Base-by-base conservation (phyloP, 371 early-diverging fungal genomes). In the Rhizopus microsporus region DNA sequence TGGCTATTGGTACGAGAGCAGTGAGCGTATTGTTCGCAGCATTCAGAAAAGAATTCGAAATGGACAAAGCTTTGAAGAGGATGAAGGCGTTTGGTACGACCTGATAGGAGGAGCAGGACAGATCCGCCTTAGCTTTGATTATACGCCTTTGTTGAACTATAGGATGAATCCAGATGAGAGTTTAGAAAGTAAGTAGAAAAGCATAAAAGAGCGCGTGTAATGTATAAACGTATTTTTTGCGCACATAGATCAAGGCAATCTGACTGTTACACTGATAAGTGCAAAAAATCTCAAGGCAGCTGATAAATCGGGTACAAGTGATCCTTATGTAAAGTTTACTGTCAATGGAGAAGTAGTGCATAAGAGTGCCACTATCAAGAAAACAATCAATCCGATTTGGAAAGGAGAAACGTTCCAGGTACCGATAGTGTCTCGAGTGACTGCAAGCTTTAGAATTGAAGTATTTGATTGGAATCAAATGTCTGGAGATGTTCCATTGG, bases 381-480 rank as follows among this genome's bases (percentile, higher is more conserved):
- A 93, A 77, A 88, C 81, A 5, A 64, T 93, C 31, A 89, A 89
- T 56, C 97, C 97, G n/a, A 78, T 80, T 23, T 97, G 90, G 89
- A 67, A 65, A 40, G 87, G 91, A 61, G 89, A 91, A 58, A 75
- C 64, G 38, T 88, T 92, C 60, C 80, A 82, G 17, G 72, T 93
- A 46, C 86, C 83, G 4, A 81, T 92, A 64, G 81, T 83, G 4
- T 84, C 85, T 15, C 81, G 85, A 31, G 76, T 67, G 5, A 74
- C 74, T 10, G 75, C 88, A 9, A 76, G 81, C 56, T 80, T 92
- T 66, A 67, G 81, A 29, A 72, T 89, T 9, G 93, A 93, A 62
- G 83, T 90, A 12, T 90, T 84, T 74, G 92, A 92, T 68, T 92
- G 91, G 91, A 92, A 93, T 63, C 87, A 89, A 68, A 54, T 93